A percentile compares a stretch with the other conserved stretches of the same genome.
Evolutionary conservation across 768 basidiomycete genomes (phyloP).

Genomic region (Termitomyces sp.): DNA sequence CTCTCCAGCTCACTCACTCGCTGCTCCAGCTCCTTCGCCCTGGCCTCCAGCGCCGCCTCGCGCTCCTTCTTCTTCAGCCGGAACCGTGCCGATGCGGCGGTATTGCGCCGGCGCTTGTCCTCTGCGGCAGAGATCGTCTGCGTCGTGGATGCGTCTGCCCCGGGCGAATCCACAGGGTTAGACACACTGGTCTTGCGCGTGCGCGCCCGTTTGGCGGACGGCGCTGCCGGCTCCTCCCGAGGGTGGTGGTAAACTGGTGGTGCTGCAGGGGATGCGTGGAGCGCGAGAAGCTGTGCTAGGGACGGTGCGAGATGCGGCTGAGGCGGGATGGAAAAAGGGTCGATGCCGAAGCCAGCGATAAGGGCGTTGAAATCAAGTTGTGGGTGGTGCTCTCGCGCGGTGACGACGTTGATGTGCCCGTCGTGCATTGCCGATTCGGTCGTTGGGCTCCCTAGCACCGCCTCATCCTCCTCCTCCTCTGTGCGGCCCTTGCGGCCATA

Average conservation of each 20-base stretch:
- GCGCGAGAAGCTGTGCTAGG: slow-evolving; percentile 64
- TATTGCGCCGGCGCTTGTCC: slow-evolving; percentile 92
- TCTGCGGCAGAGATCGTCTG: slow-evolving; percentile 52
- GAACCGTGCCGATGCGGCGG: slow-evolving; percentile 90
- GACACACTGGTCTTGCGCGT: slow-evolving; percentile 45
- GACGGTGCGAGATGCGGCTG: slow-evolving; percentile 35
- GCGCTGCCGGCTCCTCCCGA: slow-evolving; percentile 15
- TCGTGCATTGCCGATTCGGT: slow-evolving; percentile 42
- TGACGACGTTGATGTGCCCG: slow-evolving; percentile 56
- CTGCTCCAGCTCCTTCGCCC: slow-evolving; percentile 78
- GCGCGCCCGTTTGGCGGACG: slow-evolving; percentile 48
- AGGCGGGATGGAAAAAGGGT: slow-evolving; percentile 35
- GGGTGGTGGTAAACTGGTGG: slow-evolving; percentile 19
- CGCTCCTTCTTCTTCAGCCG: slow-evolving; percentile 95
- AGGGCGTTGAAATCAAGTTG: slow-evolving; percentile 34
- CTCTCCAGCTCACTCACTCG: slow-evolving; percentile 80
- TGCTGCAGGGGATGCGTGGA: slow-evolving; percentile 42
- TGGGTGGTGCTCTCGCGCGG: slow-evolving; percentile 30
- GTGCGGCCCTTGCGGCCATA: slow-evolving; percentile 28
- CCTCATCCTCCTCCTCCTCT: slow-evolving; percentile 43
- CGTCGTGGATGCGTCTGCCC: slow-evolving; percentile 18
- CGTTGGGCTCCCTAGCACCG: slow-evolving; percentile 21
- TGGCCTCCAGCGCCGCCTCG: slow-evolving; percentile 81
- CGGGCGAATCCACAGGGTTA: slow-evolving; percentile 24
- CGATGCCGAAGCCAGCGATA: slow-evolving; percentile 32